Evolutionary conservation across 768 basidiomycete species (phyloP).

Genomic region (Cystoderma amianthinum): DNA sequence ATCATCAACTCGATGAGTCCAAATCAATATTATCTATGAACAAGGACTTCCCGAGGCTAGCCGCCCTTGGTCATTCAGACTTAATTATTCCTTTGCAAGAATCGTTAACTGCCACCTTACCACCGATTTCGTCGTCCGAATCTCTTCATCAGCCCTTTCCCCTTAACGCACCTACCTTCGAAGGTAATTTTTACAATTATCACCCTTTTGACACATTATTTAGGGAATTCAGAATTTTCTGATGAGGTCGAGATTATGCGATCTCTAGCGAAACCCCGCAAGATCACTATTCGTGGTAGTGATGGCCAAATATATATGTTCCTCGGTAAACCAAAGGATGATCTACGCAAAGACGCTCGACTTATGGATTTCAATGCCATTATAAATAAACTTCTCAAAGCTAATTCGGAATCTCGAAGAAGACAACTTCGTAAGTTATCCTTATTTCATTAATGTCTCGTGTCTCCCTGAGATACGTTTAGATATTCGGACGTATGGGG

Average conservation of each 20-base stretch:
- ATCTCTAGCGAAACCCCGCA: constrained; percentile 87
- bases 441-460: background rate
- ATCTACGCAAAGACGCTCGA: constrained; percentile 93
- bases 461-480: background rate
- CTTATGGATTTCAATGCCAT: constrained; percentile 98
- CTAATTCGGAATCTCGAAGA: constrained; percentile 87
- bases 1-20: constrained; percentile 37
- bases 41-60: constrained; percentile 53
- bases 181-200: no score
- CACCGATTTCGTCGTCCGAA: constrained; percentile 57
- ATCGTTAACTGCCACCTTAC: constrained; percentile 84
- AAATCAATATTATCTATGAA: constrained; percentile 36
- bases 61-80: constrained; percentile 47
- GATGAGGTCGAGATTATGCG: constrained; percentile 90
- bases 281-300: constrained; percentile 77
- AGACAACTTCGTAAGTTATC: constrained; percentile 86
- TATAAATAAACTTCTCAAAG: constrained; percentile 93
- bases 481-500: constrained; percentile 98
- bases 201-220: no score
- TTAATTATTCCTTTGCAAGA: constrained; percentile 91
- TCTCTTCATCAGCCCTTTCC: constrained; percentile 81
- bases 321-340: constrained; percentile 95
- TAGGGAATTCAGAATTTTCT: constrained; percentile 59
- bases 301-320: constrained; percentile 86
- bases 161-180: constrained; percentile 64